phyloP scores from a whole-genome alignment of 805 yeast species.

The Metschnikowia dekortorum region DNA sequence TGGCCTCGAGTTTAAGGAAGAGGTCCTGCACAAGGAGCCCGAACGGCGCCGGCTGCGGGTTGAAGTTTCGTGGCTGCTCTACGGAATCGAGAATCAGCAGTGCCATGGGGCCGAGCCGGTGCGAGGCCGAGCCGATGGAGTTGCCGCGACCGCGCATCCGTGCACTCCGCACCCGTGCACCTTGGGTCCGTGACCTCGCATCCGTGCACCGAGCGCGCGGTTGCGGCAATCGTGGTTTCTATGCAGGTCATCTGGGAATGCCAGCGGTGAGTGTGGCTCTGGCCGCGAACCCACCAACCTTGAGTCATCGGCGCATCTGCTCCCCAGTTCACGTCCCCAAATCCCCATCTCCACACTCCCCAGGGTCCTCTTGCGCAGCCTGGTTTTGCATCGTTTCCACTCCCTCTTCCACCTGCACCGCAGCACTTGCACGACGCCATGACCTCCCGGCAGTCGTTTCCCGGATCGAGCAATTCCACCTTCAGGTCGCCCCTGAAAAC shows the following conservation, averaged over 20 bases:
- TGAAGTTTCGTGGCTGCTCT: slow-evolving; percentile 13
- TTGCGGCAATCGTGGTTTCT: too few relatives aligned
- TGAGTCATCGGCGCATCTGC: too few relatives aligned
- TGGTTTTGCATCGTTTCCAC: too few relatives aligned
- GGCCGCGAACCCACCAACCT: too few relatives aligned
- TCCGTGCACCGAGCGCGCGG: too few relatives aligned
- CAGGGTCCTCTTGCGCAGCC: too few relatives aligned
- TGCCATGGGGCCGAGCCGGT: background rate
- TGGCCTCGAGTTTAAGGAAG: slow-evolving; percentile 14
- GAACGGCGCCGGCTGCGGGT: slow-evolving; percentile 14
- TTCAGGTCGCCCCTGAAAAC: slow-evolving; percentile 2
- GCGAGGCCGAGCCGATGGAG: background rate
- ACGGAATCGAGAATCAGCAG: slow-evolving; percentile 15
- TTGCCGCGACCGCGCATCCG: background rate
- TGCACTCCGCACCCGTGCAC: too few relatives aligned
- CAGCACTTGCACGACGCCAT: background rate
- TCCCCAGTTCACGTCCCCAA: too few relatives aligned
- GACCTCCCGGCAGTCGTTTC: slow-evolving; percentile 1
- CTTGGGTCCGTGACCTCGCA: too few relatives aligned
- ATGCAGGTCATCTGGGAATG: too few relatives aligned
- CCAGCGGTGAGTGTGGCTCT: too few relatives aligned
- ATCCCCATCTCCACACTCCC: too few relatives aligned
- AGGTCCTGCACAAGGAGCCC: slow-evolving; percentile 16
- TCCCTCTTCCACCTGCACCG: background rate
- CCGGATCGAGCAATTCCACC: background rate